phyloP scores from a whole-genome alignment of 345 rosid species.

The Eucalyptus virginea region DNA sequence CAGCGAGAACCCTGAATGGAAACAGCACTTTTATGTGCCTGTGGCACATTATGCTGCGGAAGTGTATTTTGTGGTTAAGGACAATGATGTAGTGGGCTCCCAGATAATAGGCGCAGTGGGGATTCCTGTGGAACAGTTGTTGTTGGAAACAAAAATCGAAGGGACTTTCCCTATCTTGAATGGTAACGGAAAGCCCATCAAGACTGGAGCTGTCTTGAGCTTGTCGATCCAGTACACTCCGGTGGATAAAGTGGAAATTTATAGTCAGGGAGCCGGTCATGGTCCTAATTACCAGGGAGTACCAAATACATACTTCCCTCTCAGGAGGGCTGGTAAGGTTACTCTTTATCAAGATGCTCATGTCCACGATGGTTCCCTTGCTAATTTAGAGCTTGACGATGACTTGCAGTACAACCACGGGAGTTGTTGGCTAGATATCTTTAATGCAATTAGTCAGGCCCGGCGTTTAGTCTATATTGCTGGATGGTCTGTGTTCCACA shows the following conservation, averaged over 20 bases:
- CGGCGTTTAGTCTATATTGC: conserved; percentile 72
- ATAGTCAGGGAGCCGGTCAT: conserved; percentile 45
- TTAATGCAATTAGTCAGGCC: conserved; percentile 66
- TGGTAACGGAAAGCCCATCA: conserved; percentile 58
- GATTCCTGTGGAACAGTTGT: conserved; percentile 49
- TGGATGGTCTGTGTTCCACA: conserved; percentile 86
- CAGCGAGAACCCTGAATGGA: conserved; percentile 76
- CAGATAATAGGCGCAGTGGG: conserved; percentile 78
- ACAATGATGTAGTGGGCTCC: conserved; percentile 71
- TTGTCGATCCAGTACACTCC: conserved; percentile 64
- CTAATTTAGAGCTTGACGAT: conserved; percentile 44
- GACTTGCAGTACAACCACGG: conserved; percentile 34
- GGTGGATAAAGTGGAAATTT: conserved; percentile 27
- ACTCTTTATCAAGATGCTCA: conserved; percentile 95
- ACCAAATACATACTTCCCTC: conserved; percentile 78
- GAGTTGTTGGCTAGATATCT: conserved; percentile 75
- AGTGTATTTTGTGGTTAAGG: conserved; percentile 78
- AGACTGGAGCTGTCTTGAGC: conserved; percentile 54
- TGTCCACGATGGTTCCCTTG: conserved; percentile 49
- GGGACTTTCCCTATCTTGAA: conserved; percentile 59
- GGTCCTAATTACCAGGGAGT: conserved; percentile 53
- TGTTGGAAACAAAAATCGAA: conserved; percentile 35
- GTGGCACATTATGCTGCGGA: conserved; percentile 76
- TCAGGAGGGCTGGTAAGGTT: conserved; percentile 71
- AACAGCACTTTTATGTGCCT: conserved; percentile 72